These are phyloP conservation scores for Daldinia vernicosa DNA, from an alignment of 495 filamentous ascomycete species.

Conservation along the genomic window DNA sequence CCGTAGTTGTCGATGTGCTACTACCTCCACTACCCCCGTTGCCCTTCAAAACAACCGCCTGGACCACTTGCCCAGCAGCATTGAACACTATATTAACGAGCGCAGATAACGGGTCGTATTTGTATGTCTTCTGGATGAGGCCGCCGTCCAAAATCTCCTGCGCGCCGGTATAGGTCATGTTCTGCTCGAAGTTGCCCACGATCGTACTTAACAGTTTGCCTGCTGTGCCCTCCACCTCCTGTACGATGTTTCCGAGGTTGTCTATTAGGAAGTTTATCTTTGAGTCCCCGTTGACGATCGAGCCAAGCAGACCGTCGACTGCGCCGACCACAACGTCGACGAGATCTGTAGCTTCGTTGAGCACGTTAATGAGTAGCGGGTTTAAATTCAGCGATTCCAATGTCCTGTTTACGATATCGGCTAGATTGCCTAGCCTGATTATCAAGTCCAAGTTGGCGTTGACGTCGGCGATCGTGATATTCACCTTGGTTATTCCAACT, in stretches of 20 bases:
- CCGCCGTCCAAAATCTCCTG: slow-evolving; percentile 56
- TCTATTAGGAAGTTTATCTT: slow-evolving; percentile 64
- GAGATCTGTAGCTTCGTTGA: slow-evolving; percentile 60
- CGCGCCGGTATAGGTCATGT: slow-evolving; percentile 65
- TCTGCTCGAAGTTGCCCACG: slow-evolving; percentile 62
- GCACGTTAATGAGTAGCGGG: slow-evolving; percentile 62
- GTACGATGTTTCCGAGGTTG: slow-evolving; percentile 68
- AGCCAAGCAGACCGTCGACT: slow-evolving; percentile 63
- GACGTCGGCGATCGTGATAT: slow-evolving; percentile 67
- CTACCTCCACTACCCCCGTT: slow-evolving; percentile 12
- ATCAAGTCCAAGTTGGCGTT: slow-evolving; percentile 63
- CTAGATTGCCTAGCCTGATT: slow-evolving; percentile 64
- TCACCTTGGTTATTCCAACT: slow-evolving; percentile 62
- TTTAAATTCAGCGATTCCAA: slow-evolving; percentile 65
- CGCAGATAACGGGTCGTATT: slow-evolving; percentile 60
- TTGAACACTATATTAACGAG: slow-evolving; percentile 67
- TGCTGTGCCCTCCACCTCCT: slow-evolving; percentile 56
- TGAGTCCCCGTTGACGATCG: slow-evolving; percentile 60
- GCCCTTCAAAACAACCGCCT: slow-evolving; percentile 57
- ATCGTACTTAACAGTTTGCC: slow-evolving; percentile 55
- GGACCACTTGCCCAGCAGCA: slow-evolving; percentile 62
- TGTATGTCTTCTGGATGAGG: slow-evolving; percentile 62
- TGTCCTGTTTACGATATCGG: slow-evolving; percentile 67
- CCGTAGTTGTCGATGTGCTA: slow-evolving; percentile 16
- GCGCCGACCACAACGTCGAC: slow-evolving; percentile 61